phyloP scores from a whole-genome alignment of 2,329 filamentous ascomycete species.

The Verticillium isaacii region DNA sequence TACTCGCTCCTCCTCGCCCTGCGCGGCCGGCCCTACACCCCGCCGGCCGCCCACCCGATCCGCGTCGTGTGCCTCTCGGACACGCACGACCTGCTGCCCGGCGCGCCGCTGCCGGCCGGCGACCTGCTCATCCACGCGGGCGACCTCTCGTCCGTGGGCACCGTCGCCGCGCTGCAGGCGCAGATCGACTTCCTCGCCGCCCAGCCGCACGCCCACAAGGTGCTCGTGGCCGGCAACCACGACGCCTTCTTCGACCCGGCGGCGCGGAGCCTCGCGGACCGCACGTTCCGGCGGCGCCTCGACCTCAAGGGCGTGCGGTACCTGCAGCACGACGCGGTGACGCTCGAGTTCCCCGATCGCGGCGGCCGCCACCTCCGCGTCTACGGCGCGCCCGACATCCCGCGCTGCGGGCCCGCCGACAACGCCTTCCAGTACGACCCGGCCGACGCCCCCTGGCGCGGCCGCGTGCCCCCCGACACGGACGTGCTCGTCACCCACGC shows the following conservation, averaged over 20 bases:
- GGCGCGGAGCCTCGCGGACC: conserved; percentile 54
- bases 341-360: conserved; percentile 52
- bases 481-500: conserved; percentile 80
- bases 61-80: conserved; percentile 86
- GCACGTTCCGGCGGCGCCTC: conserved; percentile 44
- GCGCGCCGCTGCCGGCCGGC: conserved; percentile 59
- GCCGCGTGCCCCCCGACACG: conserved; percentile 63
- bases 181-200: conserved; percentile 77
- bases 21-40: conserved; percentile 59
- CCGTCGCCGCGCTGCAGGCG: conserved; percentile 67
- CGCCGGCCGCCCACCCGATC: conserved; percentile 53
- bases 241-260: conserved; percentile 76
- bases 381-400: conserved; percentile 80
- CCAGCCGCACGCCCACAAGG: conserved; percentile 73
- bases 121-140: conserved; percentile 89
- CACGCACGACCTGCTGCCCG: conserved; percentile 65
- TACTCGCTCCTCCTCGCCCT: conserved; percentile 63
- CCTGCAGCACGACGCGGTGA: conserved; percentile 64
- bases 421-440: conserved; percentile 75
- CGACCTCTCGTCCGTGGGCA: conserved; percentile 74
- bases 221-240: conserved; percentile 84
- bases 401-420: conserved; percentile 63
- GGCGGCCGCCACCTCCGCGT: conserved; percentile 59
- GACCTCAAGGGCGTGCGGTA: conserved; percentile 69
- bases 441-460: conserved; percentile 64